These are phyloP conservation scores for Aspergillus sp. DNA, from an alignment of 2,329 filamentous ascomycete genomes.

Conservation along the genomic window DNA sequence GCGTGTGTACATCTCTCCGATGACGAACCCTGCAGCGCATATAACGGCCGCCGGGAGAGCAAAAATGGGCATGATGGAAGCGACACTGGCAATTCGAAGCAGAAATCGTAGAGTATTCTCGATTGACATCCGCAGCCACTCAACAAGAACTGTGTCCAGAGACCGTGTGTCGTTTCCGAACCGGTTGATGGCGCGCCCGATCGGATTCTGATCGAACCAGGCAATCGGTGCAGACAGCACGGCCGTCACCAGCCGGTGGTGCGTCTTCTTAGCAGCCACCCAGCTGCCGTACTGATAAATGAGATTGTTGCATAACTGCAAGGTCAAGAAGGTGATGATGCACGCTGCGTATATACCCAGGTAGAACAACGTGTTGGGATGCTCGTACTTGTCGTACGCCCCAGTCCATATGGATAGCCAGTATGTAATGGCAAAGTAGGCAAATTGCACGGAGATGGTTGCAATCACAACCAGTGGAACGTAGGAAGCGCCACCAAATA, in stretches of 20 bases:
- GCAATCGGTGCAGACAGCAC: conserved; percentile 58
- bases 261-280: conserved; percentile 57
- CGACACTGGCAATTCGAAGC: conserved; percentile 52
- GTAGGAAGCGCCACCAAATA: conserved; percentile 29
- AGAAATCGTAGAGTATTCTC: conserved; percentile 45
- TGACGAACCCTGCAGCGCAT: conserved; percentile 49
- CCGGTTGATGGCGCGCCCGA: conserved; percentile 50
- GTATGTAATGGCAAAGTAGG: conserved; percentile 32
- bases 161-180: conserved; percentile 62
- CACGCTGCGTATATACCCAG: conserved; percentile 56
- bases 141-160: conserved; percentile 53
- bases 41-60: conserved; percentile 51
- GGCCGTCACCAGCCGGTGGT: conserved; percentile 55
- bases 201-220: conserved; percentile 59
- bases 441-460: conserved; percentile 26
- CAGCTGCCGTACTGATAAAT: conserved; percentile 59
- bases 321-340: conserved; percentile 38
- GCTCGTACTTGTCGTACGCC: conserved; percentile 22
- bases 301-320: conserved; percentile 28
- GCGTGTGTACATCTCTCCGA: conserved; percentile 56
- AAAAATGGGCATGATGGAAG: conserved; percentile 57
- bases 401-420: conserved; percentile 35
- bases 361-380: conserved; percentile 46
- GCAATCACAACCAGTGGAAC: conserved; percentile 22
- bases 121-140: conserved; percentile 44